A percentile compares a stretch with the other conserved stretches of the same genome.
These are phyloP conservation scores for Aegilops umbellulata DNA, from an alignment of 176 grass and related monocot genomes.

Conservation along the genomic window DNA sequence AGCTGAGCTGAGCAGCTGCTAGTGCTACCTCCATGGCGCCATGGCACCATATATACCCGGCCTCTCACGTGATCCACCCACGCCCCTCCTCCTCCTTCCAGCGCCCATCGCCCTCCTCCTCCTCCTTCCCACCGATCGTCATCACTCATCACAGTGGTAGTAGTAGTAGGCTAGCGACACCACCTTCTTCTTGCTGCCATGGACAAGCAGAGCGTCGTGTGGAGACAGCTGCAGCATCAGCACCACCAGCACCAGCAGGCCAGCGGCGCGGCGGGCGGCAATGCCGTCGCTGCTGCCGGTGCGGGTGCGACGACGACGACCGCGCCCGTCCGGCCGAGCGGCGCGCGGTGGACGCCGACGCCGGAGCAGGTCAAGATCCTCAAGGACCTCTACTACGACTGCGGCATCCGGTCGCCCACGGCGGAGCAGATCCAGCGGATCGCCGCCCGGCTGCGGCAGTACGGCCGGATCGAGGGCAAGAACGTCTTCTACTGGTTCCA, in stretches of 20 bases:
- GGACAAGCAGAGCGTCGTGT: not conserved
- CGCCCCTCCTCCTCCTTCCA: not conserved
- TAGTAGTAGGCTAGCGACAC: not conserved
- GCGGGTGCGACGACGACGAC: not conserved
- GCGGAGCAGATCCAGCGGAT: slow-evolving; percentile 96
- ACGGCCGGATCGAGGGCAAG: slow-evolving; percentile 95
- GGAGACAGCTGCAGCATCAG: not conserved
- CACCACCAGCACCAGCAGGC: not conserved
- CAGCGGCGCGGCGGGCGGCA: not conserved
- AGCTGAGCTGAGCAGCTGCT: not conserved
- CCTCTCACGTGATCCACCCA: slow-evolving; percentile 1
- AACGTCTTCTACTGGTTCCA: slow-evolving; percentile 99
- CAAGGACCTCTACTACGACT: slow-evolving; percentile 85
- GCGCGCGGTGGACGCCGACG: slow-evolving; percentile 89
- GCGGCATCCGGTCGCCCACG: slow-evolving; percentile 83
- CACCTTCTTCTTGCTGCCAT: not conserved
- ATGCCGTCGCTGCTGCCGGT: not conserved
- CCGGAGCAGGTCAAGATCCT: slow-evolving; percentile 81
- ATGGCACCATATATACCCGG: slow-evolving; percentile 25
- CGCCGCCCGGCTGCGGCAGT: slow-evolving; percentile 69
- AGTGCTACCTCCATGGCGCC: not conserved
- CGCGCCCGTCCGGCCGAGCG: slow-evolving; percentile 46
- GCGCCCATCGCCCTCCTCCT: not conserved
- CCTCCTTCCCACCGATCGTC: not conserved
- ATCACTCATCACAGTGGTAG: not conserved